Conservation (phyloP, 1,139 yeast species). For the Scheffersomyces lignicola region DNA sequence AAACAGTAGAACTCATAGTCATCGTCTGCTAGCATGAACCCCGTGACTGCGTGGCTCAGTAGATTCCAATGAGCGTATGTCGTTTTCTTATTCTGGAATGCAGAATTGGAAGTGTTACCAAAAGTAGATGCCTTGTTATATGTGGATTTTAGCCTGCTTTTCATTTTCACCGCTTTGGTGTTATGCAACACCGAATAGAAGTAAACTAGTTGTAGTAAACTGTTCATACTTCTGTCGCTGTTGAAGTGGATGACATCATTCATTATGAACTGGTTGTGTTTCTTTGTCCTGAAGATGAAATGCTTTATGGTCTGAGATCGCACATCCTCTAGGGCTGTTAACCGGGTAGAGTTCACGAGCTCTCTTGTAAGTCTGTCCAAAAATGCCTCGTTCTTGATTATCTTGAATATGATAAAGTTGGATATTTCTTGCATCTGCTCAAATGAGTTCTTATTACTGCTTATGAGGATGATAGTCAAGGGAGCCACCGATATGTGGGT, state of each 20-base stretch:
- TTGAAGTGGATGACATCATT: conserved; percentile 24
- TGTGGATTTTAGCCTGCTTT: conserved; percentile 6
- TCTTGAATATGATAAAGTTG: conserved; percentile 47
- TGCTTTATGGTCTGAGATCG: conserved; percentile 66
- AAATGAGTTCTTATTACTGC: conserved; percentile 83
- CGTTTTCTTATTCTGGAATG: conserved; percentile 27
- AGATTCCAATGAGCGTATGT: conserved; percentile 33
- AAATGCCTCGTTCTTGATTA: conserved; percentile 35
- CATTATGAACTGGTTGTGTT: conserved; percentile 40
- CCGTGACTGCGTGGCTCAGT: conserved; percentile 23
- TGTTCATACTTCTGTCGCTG: conserved; percentile 11
- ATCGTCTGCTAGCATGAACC: conserved; percentile 40
- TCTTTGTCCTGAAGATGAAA: conserved; percentile 74
- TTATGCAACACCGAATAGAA: conserved; percentile 33
- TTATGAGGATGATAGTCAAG: conserved; percentile 66
- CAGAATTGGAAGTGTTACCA: conserved; percentile 5
- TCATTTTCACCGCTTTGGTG: conserved; percentile 27
- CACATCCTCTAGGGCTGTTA: conserved; percentile 40
- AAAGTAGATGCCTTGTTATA: conserved; percentile 9
- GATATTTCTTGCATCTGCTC: conserved; percentile 69
- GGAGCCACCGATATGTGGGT: conserved; percentile 24
- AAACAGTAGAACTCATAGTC: conserved; percentile 42
- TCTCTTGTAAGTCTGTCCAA: conserved; percentile 40
- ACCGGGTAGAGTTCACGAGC: conserved; percentile 17
- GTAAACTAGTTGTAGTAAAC: conserved; percentile 27